Conservation (phyloP, 805 yeast species). For the Torulaspora quercuum region DNA sequence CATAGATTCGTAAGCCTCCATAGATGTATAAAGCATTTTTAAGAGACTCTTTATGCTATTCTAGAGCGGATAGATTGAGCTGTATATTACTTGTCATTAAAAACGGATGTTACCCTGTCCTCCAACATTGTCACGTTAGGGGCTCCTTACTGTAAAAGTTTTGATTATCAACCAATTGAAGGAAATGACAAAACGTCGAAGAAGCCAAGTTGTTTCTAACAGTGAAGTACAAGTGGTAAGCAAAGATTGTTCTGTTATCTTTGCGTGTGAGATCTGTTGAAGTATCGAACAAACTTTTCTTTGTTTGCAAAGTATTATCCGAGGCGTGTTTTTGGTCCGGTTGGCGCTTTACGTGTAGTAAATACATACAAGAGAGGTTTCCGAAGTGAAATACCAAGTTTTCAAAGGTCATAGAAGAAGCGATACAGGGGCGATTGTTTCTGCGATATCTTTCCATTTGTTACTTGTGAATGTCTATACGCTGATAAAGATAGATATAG, state of each 20-base stretch:
- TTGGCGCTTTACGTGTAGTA: slow-evolving; percentile 5
- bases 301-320: slow-evolving; percentile 9
- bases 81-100: slow-evolving; percentile 8
- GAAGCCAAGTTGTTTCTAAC: background rate
- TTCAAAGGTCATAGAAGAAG: background rate
- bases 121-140: slow-evolving; percentile 6
- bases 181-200: background rate
- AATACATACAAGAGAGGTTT: background rate
- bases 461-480: too few species aligned
- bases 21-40: slow-evolving; percentile 1
- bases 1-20: background rate
- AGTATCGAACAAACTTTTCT: slow-evolving; percentile 1
- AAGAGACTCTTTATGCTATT: too few species aligned
- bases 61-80: too few species aligned
- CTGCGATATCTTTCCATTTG: too few species aligned
- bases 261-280: slow-evolving; percentile 6
- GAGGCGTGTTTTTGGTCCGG: slow-evolving; percentile 12
- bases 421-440: background rate
- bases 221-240: background rate
- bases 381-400: background rate
- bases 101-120: slow-evolving; percentile 9
- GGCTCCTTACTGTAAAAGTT: slow-evolving; percentile 9
- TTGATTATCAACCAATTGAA: slow-evolving; percentile 3
- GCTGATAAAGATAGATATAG: too few species aligned
- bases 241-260: slow-evolving; percentile 4